Percentiles rank a stretch among this genome's conserved stretches.
These are phyloP conservation scores for Seiridium cupressi DNA, from an alignment of 2,329 filamentous ascomycete genomes.

Conservation along the genomic window DNA sequence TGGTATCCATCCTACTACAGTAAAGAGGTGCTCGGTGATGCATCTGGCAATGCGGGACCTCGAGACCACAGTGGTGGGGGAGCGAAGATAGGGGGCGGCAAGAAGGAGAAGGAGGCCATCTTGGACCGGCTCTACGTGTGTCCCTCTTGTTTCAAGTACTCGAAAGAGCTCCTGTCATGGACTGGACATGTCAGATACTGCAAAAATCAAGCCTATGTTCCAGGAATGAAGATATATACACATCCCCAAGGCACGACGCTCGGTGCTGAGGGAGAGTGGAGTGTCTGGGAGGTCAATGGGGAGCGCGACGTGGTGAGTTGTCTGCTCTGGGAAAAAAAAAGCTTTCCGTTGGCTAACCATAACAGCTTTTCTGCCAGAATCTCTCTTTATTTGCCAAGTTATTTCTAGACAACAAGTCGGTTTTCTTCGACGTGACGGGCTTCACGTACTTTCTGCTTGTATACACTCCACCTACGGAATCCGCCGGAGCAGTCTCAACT, in stretches of 20 bases:
- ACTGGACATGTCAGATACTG: constrained; percentile 59
- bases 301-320: constrained; percentile 69
- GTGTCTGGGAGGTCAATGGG: constrained; percentile 90
- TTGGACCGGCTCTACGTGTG: constrained; percentile 81
- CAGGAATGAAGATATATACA: constrained; percentile 73
- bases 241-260: constrained; percentile 49
- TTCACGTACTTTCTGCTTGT: constrained; percentile 95
- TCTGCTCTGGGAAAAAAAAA: neutral
- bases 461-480: constrained; percentile 55
- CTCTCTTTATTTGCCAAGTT: constrained; percentile 95
- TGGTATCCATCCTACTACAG: constrained; percentile 93
- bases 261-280: constrained; percentile 66
- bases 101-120: constrained; percentile 36
- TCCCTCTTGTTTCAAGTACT: constrained; percentile 92
- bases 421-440: constrained; percentile 93
- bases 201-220: constrained; percentile 46
- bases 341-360: constrained; percentile 11
- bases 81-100: constrained; percentile 29
- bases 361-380: constrained; percentile 84
- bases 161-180: constrained; percentile 59
- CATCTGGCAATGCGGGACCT: constrained; percentile 24
- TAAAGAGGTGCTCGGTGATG: constrained; percentile 64
- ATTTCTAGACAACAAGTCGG: constrained; percentile 96
- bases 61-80: constrained; percentile 19
- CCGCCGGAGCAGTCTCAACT: neutral